Evolutionary conservation across 129 eudicot genomes (phyloP).

Genomic region (Erigeron canadensis): DNA sequence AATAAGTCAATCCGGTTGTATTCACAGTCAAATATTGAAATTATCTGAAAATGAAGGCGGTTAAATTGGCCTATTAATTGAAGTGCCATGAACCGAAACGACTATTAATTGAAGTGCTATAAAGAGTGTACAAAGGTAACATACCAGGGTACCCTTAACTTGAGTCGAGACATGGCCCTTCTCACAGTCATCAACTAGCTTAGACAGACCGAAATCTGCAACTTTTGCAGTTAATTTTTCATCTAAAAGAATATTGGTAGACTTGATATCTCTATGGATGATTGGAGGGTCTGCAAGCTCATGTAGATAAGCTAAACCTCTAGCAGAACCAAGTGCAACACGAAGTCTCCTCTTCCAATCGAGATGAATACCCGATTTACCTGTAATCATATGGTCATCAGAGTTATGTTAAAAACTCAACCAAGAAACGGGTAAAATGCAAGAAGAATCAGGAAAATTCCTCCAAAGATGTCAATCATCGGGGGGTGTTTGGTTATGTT

Average conservation of each 20-base stretch:
- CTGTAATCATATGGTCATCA: slow-evolving; percentile 36
- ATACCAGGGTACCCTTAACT: slow-evolving; percentile 96
- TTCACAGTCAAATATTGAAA: neutral
- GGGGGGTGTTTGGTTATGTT: neutral
- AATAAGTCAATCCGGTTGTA: neutral
- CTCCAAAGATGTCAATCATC: too few species aligned
- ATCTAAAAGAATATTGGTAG: slow-evolving; percentile 83
- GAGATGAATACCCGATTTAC: slow-evolving; percentile 67
- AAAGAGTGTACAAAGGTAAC: slow-evolving; percentile 17
- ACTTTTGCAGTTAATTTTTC: slow-evolving; percentile 91
- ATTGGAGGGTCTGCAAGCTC: slow-evolving; percentile 98
- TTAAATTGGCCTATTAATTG: neutral
- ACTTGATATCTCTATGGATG: slow-evolving; percentile 90
- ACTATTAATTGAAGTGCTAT: neutral
- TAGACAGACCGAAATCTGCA: slow-evolving; percentile 95
- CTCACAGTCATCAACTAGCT: slow-evolving; percentile 70
- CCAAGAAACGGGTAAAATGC: neutral
- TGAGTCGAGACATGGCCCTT: slow-evolving; percentile 93
- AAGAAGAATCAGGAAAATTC: too few species aligned
- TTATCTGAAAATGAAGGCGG: neutral
- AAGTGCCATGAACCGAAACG: neutral
- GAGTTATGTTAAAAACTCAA: neutral
- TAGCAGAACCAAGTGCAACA: slow-evolving; percentile 82
- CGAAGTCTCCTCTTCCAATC: slow-evolving; percentile 91
- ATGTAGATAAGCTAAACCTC: slow-evolving; percentile 88